Evolutionary conservation across 805 yeast species (phyloP), one percentile per base, ranked within the genome.

Genomic region (Brettanomyces sp.): DNA sequence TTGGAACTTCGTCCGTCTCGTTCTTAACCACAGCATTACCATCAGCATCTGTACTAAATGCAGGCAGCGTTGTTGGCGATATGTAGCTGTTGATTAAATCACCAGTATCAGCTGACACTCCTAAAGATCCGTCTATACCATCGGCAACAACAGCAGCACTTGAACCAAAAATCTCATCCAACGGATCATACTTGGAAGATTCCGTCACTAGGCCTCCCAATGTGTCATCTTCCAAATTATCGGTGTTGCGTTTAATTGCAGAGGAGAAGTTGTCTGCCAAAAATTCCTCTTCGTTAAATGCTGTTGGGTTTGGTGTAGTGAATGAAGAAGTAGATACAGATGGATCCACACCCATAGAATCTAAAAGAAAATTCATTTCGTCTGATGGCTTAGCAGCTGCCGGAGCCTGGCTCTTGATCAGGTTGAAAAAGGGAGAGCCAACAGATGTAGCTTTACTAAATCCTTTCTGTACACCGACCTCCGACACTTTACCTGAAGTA

Each of bases 101-200:
- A 41, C 56, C 43, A 30, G 54, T 58, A 36, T 56, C 47, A 4
- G 54, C 33, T 11, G 60, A 56, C 8, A 56, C 45, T 43, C 48
- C 53, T 7, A 22, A 22, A 7, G 32, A 28, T n/a, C 25, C 25
- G 12, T 22, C 25, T 9, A 28, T 28, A 28, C 32, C 32, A 28
- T 28, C 32, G 7, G 32, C 7, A 3, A 28, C 32, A 9, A 28
- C 32, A 7, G 32, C 32, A 28, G 32, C 32, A 28, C 32, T 28
- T 28, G 32, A 28, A 5, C 41, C 41, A 12, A 39, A 28, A 11
- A 39, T 24, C 5, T 39, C 44, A 13, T 42, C 44, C 32, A 42
- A 24, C 37, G 82, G 79, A 59, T 79, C 85, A 55, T 75, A 76
- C 28, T 69, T 58, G 1, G 80, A 73, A 50, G 77, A 82, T 56